A percentile compares a stretch with the other conserved stretches of the same genome.
phyloP scores from a whole-genome alignment of 768 basidiomycete genomes.

The Xerocomellus dryophilus region DNA sequence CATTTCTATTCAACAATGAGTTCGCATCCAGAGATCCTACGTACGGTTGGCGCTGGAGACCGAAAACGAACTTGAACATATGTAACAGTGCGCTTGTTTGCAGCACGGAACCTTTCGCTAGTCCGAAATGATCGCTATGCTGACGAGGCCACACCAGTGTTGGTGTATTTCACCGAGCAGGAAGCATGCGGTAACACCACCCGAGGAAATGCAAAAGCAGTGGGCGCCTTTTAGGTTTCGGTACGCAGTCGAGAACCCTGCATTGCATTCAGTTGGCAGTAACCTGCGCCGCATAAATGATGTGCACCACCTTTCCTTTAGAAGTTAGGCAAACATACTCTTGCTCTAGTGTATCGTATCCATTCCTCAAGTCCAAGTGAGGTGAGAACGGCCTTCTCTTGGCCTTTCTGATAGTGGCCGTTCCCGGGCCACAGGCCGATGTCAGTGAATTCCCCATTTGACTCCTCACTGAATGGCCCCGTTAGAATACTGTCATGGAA shows the following conservation, averaged over 20 bases:
- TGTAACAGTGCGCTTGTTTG: background rate
- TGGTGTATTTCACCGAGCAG: slow-evolving; percentile 34
- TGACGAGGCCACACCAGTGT: slow-evolving; percentile 22
- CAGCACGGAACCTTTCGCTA: background rate
- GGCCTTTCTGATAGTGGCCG: slow-evolving; percentile 33
- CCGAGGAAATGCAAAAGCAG: slow-evolving; percentile 12
- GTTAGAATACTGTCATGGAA: slow-evolving; percentile 52
- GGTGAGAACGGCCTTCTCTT: slow-evolving; percentile 32
- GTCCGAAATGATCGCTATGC: slow-evolving; percentile 16
- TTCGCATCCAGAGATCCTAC: background rate
- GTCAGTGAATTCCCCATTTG: slow-evolving; percentile 53
- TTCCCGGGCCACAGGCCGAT: slow-evolving; percentile 51
- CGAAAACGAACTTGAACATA: background rate
- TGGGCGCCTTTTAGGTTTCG: slow-evolving; percentile 10
- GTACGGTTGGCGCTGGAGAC: background rate
- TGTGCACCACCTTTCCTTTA: slow-evolving; percentile 6
- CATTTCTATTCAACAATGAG: background rate
- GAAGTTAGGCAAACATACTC: background rate
- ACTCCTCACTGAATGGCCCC: slow-evolving; percentile 46
- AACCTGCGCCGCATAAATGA: slow-evolving; percentile 16
- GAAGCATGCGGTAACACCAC: slow-evolving; percentile 34
- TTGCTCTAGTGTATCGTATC: slow-evolving; percentile 15
- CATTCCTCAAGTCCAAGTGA: slow-evolving; percentile 33
- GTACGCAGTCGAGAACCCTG: slow-evolving; percentile 6
- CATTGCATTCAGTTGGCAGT: slow-evolving; percentile 10